Evolutionary conservation across 1,284 basidiomycete genomes (phyloP).

Genomic region (Malassezia yamatoensis): DNA sequence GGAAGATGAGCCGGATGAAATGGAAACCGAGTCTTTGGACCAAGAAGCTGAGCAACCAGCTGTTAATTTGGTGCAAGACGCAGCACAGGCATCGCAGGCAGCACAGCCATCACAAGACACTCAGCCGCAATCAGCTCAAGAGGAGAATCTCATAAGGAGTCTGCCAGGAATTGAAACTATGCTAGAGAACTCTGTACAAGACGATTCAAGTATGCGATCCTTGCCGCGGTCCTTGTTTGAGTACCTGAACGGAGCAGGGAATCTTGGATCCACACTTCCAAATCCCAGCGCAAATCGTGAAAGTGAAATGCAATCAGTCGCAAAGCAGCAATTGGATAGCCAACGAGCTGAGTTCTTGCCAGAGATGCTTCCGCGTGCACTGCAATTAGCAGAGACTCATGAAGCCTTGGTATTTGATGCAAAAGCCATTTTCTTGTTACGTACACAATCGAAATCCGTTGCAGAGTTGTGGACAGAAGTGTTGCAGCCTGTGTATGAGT

Average conservation of each 20-base stretch:
- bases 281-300: no score
- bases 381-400: constrained; percentile 74
- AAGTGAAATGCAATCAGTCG: neutral
- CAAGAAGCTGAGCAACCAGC: constrained; percentile 3
- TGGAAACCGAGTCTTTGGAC: constrained; percentile 20
- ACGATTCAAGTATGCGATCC: no score
- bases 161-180: neutral
- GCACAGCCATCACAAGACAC: no score
- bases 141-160: neutral
- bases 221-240: no score
- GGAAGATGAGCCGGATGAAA: constrained; percentile 25
- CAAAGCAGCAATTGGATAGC: constrained; percentile 20
- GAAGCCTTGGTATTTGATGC: constrained; percentile 81
- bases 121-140: neutral
- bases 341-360: constrained; percentile 51
- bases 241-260: no score
- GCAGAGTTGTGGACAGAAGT: neutral
- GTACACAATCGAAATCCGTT: constrained; percentile 11
- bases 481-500: neutral
- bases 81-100: no score
- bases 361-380: constrained; percentile 30
- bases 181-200: neutral
- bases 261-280: no score
- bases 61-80: no score
- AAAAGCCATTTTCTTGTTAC: constrained; percentile 31